Conservation (phyloP, 2,329 filamentous ascomycete species). For the Neopestalotiopsis clavispora region DNA sequence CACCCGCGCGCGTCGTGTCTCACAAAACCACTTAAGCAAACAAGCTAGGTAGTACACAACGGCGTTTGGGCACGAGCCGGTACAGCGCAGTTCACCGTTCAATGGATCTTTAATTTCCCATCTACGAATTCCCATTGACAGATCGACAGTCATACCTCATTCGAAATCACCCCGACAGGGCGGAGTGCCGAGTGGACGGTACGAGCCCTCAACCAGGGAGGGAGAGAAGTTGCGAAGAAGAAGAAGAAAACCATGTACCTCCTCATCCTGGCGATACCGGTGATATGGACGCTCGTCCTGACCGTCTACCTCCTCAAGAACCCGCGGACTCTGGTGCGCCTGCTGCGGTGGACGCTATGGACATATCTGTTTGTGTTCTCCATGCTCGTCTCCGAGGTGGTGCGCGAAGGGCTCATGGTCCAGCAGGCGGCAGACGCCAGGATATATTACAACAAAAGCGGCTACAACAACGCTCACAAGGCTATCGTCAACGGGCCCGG, state of each 20-base stretch:
- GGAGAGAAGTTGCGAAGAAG: not conserved
- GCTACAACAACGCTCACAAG: too few relatives aligned
- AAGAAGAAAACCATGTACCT: slow-evolving; percentile 20
- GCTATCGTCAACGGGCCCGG: too few relatives aligned
- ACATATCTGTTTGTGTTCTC: slow-evolving; percentile 30
- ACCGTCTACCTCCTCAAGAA: slow-evolving; percentile 26
- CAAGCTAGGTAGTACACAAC: not conserved
- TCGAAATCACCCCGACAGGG: too few relatives aligned
- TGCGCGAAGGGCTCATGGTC: slow-evolving; percentile 27
- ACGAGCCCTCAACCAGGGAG: not conserved
- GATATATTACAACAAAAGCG: not conserved
- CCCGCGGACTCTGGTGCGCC: slow-evolving; percentile 24
- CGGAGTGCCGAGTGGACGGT: too few relatives aligned
- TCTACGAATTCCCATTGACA: too few relatives aligned
- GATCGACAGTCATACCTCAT: too few relatives aligned
- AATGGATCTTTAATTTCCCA: too few relatives aligned
- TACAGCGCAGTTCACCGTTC: not conserved
- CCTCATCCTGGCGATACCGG: slow-evolving; percentile 23
- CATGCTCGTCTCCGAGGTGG: slow-evolving; percentile 24
- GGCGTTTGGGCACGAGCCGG: not conserved
- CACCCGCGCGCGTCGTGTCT: slow-evolving; percentile 3
- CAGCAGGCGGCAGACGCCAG: not conserved
- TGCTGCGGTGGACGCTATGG: slow-evolving; percentile 27
- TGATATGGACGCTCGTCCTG: slow-evolving; percentile 28
- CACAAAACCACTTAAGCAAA: not conserved